These are phyloP conservation scores for Ettlia oleoabundans DNA, from an alignment of 139 green algal species.

Conservation along the genomic window DNA sequence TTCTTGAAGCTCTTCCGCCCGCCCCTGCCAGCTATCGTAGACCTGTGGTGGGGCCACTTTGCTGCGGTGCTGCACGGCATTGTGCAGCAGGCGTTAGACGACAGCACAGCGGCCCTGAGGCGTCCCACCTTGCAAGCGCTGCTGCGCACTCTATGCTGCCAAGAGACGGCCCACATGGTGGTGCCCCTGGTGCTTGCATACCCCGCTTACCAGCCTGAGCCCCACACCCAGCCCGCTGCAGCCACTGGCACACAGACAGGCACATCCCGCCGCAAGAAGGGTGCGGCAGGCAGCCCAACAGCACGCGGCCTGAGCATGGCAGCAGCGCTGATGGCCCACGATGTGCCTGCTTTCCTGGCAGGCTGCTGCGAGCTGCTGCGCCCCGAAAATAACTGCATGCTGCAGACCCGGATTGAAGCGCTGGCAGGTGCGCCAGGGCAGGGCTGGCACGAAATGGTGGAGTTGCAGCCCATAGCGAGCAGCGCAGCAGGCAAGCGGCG, in stretches of 20 bases:
- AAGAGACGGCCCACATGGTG: constrained; percentile 33
- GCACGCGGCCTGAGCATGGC: not conserved
- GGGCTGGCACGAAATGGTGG: not conserved
- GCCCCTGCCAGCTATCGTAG: not conserved
- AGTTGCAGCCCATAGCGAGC: no score
- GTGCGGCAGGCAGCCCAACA: not conserved
- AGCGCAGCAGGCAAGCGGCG: no score
- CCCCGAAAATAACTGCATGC: constrained; percentile 3
- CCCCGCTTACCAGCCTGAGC: constrained; percentile 1
- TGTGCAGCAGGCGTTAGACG: not conserved
- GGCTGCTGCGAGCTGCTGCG: constrained; percentile 38
- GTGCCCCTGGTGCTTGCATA: constrained; percentile 13
- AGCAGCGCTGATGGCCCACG: constrained; percentile 8
- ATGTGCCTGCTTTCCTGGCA: constrained; percentile 17
- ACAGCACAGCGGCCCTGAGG: not conserved
- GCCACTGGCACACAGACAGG: not conserved
- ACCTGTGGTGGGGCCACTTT: constrained; percentile 34
- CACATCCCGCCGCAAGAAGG: not conserved
- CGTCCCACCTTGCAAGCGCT: not conserved
- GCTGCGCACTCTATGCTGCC: constrained; percentile 9
- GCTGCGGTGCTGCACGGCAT: not conserved
- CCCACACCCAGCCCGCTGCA: not conserved
- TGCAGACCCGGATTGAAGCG: constrained; percentile 23
- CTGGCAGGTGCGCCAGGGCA: constrained; percentile 9
- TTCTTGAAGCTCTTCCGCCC: constrained; percentile 25